phyloP scores from a whole-genome alignment of 169 alveolate species.

The Plasmodium gaboni region DNA sequence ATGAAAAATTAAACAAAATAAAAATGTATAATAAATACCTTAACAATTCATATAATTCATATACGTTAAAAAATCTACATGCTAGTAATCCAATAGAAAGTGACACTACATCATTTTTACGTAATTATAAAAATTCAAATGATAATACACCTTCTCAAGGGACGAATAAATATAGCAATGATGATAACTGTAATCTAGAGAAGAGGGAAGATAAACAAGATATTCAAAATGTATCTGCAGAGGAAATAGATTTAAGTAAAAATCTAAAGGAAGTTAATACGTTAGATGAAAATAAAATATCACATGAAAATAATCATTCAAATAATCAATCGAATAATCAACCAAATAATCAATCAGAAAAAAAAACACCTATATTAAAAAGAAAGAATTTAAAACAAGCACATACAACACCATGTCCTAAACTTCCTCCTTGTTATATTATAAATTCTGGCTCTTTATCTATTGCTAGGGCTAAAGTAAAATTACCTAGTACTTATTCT shows the following conservation, averaged over 20 bases:
- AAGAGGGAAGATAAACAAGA: neutral
- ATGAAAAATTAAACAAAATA: conserved; percentile 24
- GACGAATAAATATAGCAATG: neutral
- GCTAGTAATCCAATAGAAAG: conserved; percentile 14
- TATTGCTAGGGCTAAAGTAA: conserved; percentile 80
- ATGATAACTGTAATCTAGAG: neutral
- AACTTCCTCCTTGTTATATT: conserved; percentile 75
- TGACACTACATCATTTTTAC: neutral
- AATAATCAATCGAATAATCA: neutral
- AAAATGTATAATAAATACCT: conserved; percentile 17
- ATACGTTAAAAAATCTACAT: conserved; percentile 1
- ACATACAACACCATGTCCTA: conserved; percentile 23
- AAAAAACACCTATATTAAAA: neutral
- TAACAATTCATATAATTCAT: conserved; percentile 21
- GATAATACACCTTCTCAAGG: neutral
- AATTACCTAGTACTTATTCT: conserved; percentile 84
- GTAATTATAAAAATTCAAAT: neutral
- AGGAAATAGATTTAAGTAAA: neutral
- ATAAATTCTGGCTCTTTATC: conserved; percentile 68
- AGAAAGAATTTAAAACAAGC: neutral
- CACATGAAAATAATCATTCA: neutral
- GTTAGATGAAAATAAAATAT: neutral
- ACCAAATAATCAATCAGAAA: neutral
- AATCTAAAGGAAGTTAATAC: neutral
- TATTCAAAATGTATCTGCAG: neutral